A percentile compares a stretch with the other conserved stretches of the same genome.
phyloP scores from a whole-genome alignment of 2,329 filamentous ascomycete genomes.

The Calonectria henricotiae region DNA sequence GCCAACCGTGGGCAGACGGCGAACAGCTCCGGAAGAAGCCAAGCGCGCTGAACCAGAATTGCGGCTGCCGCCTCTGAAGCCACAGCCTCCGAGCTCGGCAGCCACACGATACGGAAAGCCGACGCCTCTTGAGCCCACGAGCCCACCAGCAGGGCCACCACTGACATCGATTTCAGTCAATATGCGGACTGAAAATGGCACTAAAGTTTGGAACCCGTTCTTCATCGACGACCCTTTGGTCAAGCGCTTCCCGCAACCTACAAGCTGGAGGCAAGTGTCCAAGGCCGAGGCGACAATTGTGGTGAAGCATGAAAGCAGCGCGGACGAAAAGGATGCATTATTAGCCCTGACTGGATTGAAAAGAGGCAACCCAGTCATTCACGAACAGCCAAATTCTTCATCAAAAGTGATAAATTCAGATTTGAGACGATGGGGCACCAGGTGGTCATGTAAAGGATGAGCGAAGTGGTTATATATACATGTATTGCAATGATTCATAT shows the following conservation, averaged over 20 bases:
- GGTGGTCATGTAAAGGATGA: conserved; percentile 38
- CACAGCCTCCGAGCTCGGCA: conserved; percentile 42
- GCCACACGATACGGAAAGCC: conserved; percentile 46
- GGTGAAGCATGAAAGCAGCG: conserved; percentile 38
- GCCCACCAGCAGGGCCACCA: conserved; percentile 50
- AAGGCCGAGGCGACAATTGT: conserved; percentile 35
- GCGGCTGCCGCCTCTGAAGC: conserved; percentile 55
- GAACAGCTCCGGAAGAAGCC: conserved; percentile 27
- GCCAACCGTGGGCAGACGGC: conserved; percentile 47
- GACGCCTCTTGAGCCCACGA: conserved; percentile 54
- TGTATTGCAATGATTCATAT: conserved; percentile 38
- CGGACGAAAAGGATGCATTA: conserved; percentile 48
- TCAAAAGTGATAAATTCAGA: conserved; percentile 24
- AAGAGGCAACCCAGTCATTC: conserved; percentile 41
- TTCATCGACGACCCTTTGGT: conserved; percentile 48
- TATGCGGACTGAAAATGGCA: conserved; percentile 43
- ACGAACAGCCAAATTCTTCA: conserved; percentile 17
- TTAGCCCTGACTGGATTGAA: conserved; percentile 49
- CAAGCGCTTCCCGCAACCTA: conserved; percentile 44
- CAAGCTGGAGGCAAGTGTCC: conserved; percentile 36
- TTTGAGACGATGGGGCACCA: conserved; percentile 45
- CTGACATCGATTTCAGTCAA: conserved; percentile 56
- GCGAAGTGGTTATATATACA: conserved; percentile 29
- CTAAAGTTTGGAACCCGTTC: conserved; percentile 46
- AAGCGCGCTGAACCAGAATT: conserved; percentile 40